These are phyloP conservation scores for Stagonosporopsis vannaccii DNA, from an alignment of 2,329 filamentous ascomycete species.

Conservation along the genomic window DNA sequence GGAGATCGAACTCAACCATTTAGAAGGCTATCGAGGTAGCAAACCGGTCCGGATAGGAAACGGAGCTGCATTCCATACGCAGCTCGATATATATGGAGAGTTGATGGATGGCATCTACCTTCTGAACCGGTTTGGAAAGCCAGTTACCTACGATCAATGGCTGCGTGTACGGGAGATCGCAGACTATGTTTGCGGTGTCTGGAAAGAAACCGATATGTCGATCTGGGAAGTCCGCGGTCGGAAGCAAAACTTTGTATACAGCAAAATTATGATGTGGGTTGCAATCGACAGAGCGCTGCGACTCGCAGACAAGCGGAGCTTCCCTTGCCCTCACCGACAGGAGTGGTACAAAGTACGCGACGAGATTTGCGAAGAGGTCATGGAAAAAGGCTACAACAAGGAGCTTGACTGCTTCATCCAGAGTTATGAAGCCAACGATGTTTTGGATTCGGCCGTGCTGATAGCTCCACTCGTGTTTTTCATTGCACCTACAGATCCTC, in stretches of 20 bases:
- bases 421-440: slow-evolving; percentile 74
- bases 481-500: slow-evolving; percentile 77
- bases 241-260: slow-evolving; percentile 80
- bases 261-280: slow-evolving; percentile 86
- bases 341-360: slow-evolving; percentile 74
- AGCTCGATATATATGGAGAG: slow-evolving; percentile 82
- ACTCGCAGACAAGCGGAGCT: slow-evolving; percentile 75
- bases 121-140: slow-evolving; percentile 81
- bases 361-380: slow-evolving; percentile 75
- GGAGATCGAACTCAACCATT: slow-evolving; percentile 71
- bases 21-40: slow-evolving; percentile 76
- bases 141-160: slow-evolving; percentile 78
- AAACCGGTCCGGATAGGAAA: slow-evolving; percentile 79
- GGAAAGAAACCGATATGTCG: slow-evolving; percentile 74
- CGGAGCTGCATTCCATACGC: slow-evolving; percentile 76
- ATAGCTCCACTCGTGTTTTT: slow-evolving; percentile 83
- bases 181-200: slow-evolving; percentile 74
- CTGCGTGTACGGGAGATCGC: slow-evolving; percentile 71
- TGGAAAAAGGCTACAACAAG: slow-evolving; percentile 79
- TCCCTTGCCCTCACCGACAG: slow-evolving; percentile 74
- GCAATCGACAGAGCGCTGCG: slow-evolving; percentile 78
- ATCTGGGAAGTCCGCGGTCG: slow-evolving; percentile 82
- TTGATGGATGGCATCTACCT: slow-evolving; percentile 79
- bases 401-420: slow-evolving; percentile 75
- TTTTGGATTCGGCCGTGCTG: slow-evolving; percentile 76